Base-by-base conservation (phyloP, 176 grass and related monocot species). In the Hordeum vulgare region DNA sequence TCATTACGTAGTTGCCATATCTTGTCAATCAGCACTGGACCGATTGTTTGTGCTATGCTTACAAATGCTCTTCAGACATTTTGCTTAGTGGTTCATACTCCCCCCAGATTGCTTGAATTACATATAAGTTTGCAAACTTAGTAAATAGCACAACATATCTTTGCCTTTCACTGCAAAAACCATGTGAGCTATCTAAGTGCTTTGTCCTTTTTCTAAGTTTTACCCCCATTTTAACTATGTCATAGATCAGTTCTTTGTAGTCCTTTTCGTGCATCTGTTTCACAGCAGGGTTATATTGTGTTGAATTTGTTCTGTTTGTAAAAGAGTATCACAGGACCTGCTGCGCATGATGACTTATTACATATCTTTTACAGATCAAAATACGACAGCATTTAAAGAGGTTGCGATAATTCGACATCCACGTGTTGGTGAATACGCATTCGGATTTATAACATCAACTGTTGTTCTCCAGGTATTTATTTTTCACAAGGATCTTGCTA, bases 361-460 rank as follows among this genome's bases (percentile, higher is more conserved):
- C 40, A 33, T 61, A 75, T 47, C n/a, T 70, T 79, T 73, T 42
- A 45, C 93, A 99, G 97, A 99, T 87, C 97, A 99, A 94, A 99
- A 99, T 47, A 96, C 97, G 1, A 92, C 97, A n/a, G 97, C 97
- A 60, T 99, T 99, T 77, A 99, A 99, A 83, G 97, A 99, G 84
- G 97, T 99, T 83, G 97, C 97, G n/a, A 96, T 99, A 79, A 96
- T 99, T 83, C 89, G 97, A 39, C 97, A 99, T 90, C 97, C 97
- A 47, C 93, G 97, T 18, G 73, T 99, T 45, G 97, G 97, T 58
- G 97, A 99, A 89, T 99, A 99, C 39, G 97, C 97, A 66, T 99
- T 99, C 82, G 97, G 97, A 78, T 99, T 99, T 57, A 99, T 99
- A 74, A 99, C 97, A 80, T 99, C 97, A 53, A 89, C 88, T 1